Conservation (phyloP, 2,329 filamentous ascomycete genomes). For the Fusarium brachygibbosum region DNA sequence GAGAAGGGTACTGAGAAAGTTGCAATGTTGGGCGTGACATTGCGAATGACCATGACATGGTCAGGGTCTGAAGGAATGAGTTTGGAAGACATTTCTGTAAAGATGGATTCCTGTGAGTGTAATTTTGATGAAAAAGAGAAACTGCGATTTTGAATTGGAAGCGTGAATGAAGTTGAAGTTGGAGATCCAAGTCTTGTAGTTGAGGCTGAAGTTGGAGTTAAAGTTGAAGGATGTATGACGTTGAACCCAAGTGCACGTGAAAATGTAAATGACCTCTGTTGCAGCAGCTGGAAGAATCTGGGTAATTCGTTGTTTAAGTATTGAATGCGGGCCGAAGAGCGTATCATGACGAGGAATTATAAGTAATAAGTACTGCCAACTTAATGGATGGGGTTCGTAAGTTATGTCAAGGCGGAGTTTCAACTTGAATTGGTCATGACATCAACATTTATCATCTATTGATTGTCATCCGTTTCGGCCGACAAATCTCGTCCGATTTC, state of each 20-base stretch:
- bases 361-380: background rate
- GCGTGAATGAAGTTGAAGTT: background rate
- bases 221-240: slow-evolving; percentile 2
- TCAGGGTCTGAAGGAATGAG: slow-evolving; percentile 79
- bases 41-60: slow-evolving; percentile 90
- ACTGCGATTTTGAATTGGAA: background rate
- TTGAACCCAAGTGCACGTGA: slow-evolving; percentile 19
- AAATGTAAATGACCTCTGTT: slow-evolving; percentile 5
- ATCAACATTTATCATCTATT: slow-evolving; percentile 31
- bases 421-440: slow-evolving; percentile 37
- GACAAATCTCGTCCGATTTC: slow-evolving; percentile 12
- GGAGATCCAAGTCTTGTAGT: background rate
- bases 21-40: slow-evolving; percentile 82
- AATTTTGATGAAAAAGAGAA: slow-evolving; percentile 29
- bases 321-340: background rate
- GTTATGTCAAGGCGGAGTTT: slow-evolving; percentile 15
- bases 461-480: slow-evolving; percentile 7
- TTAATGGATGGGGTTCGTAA: slow-evolving; percentile 1
- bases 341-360: slow-evolving; percentile 22
- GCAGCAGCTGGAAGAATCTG: slow-evolving; percentile 1
- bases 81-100: slow-evolving; percentile 68
- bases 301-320: slow-evolving; percentile 21
- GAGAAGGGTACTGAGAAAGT: slow-evolving; percentile 87
- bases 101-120: slow-evolving; percentile 9
- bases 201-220: slow-evolving; percentile 26